Conservation (phyloP, 495 filamentous ascomycete genomes). For the Aspergillus diversus region DNA sequence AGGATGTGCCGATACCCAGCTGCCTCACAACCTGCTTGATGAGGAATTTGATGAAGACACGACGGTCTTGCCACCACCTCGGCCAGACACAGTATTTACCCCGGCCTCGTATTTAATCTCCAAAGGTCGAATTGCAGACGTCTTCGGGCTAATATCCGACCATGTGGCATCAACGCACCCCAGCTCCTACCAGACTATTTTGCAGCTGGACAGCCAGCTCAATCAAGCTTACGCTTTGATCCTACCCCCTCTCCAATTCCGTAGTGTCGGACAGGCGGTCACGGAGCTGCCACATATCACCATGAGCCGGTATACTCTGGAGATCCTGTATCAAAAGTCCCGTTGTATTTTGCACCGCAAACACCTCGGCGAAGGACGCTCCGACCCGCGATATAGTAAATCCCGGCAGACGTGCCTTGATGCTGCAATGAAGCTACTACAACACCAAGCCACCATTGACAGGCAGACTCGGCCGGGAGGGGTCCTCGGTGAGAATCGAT, state of each 20-base stretch:
- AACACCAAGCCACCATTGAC: constrained; percentile 13
- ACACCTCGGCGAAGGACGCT: background rate
- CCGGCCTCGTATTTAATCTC: constrained; percentile 13
- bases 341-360: constrained; percentile 14
- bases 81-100: constrained; percentile 11
- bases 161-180: background rate
- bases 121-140: background rate
- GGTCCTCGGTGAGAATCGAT: constrained; percentile 1
- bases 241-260: constrained; percentile 1
- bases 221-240: constrained; percentile 4
- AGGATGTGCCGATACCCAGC: background rate
- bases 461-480: constrained; percentile 18
- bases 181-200: constrained; percentile 2
- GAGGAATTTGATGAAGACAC: constrained; percentile 13
- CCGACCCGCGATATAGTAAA: background rate
- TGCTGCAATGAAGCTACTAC: constrained; percentile 13
- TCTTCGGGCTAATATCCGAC: constrained; percentile 8
- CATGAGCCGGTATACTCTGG: constrained; percentile 14
- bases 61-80: constrained; percentile 3
- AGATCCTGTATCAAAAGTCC: constrained; percentile 16
- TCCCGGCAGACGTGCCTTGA: constrained; percentile 12
- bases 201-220: constrained; percentile 7
- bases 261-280: constrained; percentile 2
- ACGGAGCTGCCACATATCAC: constrained; percentile 9
- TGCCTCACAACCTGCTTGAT: constrained; percentile 11